Evolutionary conservation across 495 filamentous ascomycete genomes (phyloP), one percentile per base, ranked within the genome.

Genomic region (Daldinia concentrica): DNA sequence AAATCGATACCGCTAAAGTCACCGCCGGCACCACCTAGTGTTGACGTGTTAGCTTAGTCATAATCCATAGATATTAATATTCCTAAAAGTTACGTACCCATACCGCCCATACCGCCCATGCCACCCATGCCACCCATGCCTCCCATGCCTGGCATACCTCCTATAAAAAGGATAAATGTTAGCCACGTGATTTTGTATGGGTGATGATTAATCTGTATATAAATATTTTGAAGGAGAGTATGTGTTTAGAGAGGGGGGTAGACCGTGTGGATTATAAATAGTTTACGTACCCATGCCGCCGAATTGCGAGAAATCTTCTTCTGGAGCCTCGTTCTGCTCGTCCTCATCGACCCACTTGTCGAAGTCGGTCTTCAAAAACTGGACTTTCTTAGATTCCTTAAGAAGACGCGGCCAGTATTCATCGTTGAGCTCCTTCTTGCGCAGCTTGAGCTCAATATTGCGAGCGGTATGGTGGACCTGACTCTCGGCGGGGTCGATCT

Each of bases 281-380:
- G 29, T 51, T 75, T 63, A 82, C 83, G 71, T 74, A 87, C 81
- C 86, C 81, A 85, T 82, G 51, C 86, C 69, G 5, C 69, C 91
- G 76, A 92, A 86, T 68, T 90, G 89, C 68, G 86, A 90, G 79
- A 95, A 89, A 78, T 97, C 93, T 34, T 97, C 93, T 39, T 97
- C 95, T 24, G 86, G 82, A 17, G 83, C 90, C 75, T 91, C 93
- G 75, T 98, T 92, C 84, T 99, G 95, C 87, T 99, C 95, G 80
- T 99, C 95, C 89, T 98, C 95, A 79, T 98, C 96, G 73, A 99
- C 94, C 96, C 96, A 99, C 93, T 98, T 98, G 83, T 98, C 93
- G 76, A 99, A 99, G 81, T 99, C 91, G 73, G 95, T 99, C 92
- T 97, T 98, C 76, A 99, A 81, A 89, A 95, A 99, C 85, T 98